Evolutionary conservation across 345 rosid genomes (phyloP).

Genomic region (Eutrema heterophyllum): DNA sequence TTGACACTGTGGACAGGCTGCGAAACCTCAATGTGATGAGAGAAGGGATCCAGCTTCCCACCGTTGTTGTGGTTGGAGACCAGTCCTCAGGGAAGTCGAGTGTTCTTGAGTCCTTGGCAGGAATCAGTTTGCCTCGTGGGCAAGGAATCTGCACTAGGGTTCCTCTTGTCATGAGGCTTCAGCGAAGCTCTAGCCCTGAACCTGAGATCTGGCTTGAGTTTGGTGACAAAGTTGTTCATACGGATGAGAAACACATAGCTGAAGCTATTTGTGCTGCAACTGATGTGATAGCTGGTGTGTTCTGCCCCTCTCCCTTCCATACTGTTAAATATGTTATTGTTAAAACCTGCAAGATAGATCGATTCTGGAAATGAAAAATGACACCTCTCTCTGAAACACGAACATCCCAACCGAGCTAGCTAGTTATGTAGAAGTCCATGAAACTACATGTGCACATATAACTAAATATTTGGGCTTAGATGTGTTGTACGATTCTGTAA

Average conservation of each 20-base stretch:
- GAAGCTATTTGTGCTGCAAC: slow-evolving; percentile 37
- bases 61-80: slow-evolving; percentile 35
- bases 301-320: neutral
- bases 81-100: slow-evolving; percentile 36
- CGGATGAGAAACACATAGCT: slow-evolving; percentile 31
- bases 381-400: neutral
- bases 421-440: neutral
- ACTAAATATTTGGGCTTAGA: neutral
- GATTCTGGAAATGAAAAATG: neutral
- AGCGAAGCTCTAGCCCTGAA: slow-evolving; percentile 12
- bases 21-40: slow-evolving; percentile 28
- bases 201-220: slow-evolving; percentile 31
- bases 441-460: neutral
- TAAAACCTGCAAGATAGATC: neutral
- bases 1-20: slow-evolving; percentile 23
- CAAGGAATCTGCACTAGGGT: slow-evolving; percentile 47
- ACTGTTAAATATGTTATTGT: too few species aligned
- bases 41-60: slow-evolving; percentile 38
- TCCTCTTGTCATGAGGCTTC: slow-evolving; percentile 53
- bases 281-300: slow-evolving; percentile 39
- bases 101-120: slow-evolving; percentile 30
- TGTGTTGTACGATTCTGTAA: neutral
- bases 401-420: neutral
- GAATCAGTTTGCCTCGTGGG: slow-evolving; percentile 22
- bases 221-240: neutral